These are phyloP conservation scores for Xerocomus potaroensis DNA, from an alignment of 768 basidiomycete species.

Conservation along the genomic window DNA sequence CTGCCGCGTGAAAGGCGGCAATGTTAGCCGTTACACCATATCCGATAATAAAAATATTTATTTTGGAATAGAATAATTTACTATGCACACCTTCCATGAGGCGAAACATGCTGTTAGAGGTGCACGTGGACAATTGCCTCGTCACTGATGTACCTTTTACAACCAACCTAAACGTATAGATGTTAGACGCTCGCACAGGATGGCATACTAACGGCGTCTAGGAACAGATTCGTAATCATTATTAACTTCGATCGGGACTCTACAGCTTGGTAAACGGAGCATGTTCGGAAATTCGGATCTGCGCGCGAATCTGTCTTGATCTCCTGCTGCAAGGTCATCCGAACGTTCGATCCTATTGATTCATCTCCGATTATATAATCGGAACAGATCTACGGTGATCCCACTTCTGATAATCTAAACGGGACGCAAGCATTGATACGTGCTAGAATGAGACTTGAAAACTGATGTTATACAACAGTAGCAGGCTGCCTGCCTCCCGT, in stretches of 20 bases:
- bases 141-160: too few species aligned
- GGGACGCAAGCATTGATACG: too few species aligned
- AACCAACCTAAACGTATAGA: too few species aligned
- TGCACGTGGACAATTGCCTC: too few species aligned
- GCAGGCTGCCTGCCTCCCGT: not conserved
- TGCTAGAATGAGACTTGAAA: not conserved
- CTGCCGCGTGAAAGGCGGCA: constrained; percentile 56
- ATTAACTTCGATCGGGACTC: constrained; percentile 5
- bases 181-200: constrained; percentile 23
- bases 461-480: not conserved
- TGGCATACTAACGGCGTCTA: constrained; percentile 9
- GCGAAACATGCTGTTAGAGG: too few species aligned
- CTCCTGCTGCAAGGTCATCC: too few species aligned
- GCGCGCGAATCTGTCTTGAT: not conserved
- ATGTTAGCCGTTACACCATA: constrained; percentile 70
- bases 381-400: too few species aligned
- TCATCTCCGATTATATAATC: too few species aligned
- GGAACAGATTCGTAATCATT: not conserved
- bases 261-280: constrained; percentile 24
- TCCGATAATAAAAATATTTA: constrained; percentile 24
- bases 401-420: too few species aligned
- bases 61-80: too few species aligned
- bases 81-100: too few species aligned
- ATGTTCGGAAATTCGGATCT: constrained; percentile 9
- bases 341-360: too few species aligned